phyloP scores from a whole-genome alignment of 768 basidiomycete genomes.

The Saitozyma podzolica region DNA sequence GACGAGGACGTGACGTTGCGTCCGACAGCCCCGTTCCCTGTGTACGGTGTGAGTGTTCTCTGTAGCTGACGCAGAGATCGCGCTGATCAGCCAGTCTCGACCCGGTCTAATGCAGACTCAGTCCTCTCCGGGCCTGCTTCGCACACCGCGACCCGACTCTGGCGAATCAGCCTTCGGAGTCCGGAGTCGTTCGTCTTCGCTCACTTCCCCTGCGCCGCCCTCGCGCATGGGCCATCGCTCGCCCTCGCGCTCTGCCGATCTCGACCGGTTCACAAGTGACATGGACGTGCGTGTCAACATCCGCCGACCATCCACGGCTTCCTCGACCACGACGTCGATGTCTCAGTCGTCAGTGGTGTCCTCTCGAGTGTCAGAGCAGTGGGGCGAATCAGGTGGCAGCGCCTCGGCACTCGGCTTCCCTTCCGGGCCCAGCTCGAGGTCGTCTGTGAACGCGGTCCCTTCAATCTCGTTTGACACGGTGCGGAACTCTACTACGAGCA shows the following conservation, averaged over 20 bases:
- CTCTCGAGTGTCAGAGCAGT: too few species aligned
- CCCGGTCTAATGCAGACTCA: slow-evolving; percentile 21
- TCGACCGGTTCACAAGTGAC: slow-evolving; percentile 44
- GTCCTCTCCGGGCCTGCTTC: slow-evolving; percentile 15
- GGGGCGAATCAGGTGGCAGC: too few species aligned
- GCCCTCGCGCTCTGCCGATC: slow-evolving; percentile 48
- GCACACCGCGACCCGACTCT: slow-evolving; percentile 10
- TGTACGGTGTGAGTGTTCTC: too few species aligned
- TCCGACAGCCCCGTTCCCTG: not conserved
- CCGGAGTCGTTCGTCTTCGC: slow-evolving; percentile 27
- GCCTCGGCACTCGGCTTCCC: too few species aligned
- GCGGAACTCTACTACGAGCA: too few species aligned
- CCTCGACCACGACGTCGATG: too few species aligned
- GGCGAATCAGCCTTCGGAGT: slow-evolving; percentile 8
- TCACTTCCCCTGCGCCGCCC: slow-evolving; percentile 44
- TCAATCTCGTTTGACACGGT: too few species aligned
- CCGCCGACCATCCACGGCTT: too few species aligned
- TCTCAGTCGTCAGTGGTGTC: too few species aligned
- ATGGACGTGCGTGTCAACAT: not conserved
- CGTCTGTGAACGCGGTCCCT: too few species aligned
- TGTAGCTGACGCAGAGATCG: too few species aligned
- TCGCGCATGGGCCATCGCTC: slow-evolving; percentile 31
- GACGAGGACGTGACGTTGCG: slow-evolving; percentile 9
- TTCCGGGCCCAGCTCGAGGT: too few species aligned
- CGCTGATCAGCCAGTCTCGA: slow-evolving; percentile 7